Base-by-base conservation (phyloP, 163 green algal genomes). In the Scenedesmus sp. region DNA sequence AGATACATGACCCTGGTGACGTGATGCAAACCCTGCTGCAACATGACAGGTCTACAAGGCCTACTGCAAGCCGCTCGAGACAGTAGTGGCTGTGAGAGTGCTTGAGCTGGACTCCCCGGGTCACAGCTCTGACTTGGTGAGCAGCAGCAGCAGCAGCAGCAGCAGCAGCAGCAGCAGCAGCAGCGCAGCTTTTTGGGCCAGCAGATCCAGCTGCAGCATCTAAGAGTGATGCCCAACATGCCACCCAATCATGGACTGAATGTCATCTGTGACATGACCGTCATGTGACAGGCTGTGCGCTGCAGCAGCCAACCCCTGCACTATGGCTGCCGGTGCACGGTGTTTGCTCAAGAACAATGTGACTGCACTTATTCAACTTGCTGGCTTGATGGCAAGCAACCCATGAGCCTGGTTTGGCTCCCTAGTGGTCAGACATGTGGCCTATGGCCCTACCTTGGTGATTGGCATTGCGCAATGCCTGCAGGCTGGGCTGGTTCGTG, bases 31-130 rank as follows among this genome's bases (percentile, higher is more conserved):
- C n/a, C n/a, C 12, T 56, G 40, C 26, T 16, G 3, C 42, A 24
- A 26, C 78, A 43, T 13, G 18, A 2, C 68, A 90, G 86, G 96
- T 98, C 2, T 97, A 94, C 92, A 92, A 94, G 26, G 96, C 95
- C 16, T 91, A 91, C 4, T 97, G 96, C 92, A 95, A 96, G 76
- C 81, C 93, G 12, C 92, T 94, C 40, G 92, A 96, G 16, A 96
- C 98, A 85, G 91, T 94, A 12, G 96, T 99, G 3, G 97, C 97
- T 13, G 95, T 99, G 12, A 99, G 99, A 92, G 91, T 97, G 70
- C 51, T 99, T 35, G 96, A 99, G 87, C 90, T 99, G 76, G 97
- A 99, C 70, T 96, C 95, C 83, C 93, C 97, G 42, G 97, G 96
- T 88, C 95, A 92, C 95, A 95, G 90, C 85, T 86, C 97, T 16